phyloP scores from a whole-genome alignment of 768 basidiomycete species.

The Boletus subparvulus region DNA sequence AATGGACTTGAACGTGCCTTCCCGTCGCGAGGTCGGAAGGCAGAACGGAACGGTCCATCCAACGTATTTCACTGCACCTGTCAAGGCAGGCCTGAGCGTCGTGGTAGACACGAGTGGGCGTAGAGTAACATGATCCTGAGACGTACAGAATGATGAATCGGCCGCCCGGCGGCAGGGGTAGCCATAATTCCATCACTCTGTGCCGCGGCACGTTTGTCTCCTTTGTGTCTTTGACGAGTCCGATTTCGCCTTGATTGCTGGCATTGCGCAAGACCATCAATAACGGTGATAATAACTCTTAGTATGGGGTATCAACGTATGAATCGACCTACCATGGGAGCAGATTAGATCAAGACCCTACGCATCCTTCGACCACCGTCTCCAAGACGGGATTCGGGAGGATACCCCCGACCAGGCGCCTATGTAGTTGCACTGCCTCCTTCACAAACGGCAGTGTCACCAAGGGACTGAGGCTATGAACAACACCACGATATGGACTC shows the following conservation, averaged over 20 bases:
- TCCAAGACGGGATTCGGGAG: no score
- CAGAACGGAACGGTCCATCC: slow-evolving; percentile 9
- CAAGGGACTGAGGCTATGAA: no score
- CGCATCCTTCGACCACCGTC: no score
- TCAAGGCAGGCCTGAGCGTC: no score
- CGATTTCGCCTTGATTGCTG: not conserved
- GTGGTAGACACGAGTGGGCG: not conserved
- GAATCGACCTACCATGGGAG: no score
- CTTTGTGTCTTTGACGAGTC: not conserved
- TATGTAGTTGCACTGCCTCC: no score
- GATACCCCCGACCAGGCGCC: no score
- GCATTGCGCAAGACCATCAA: not conserved
- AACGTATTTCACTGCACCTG: slow-evolving; percentile 12
- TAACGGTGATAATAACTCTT: no score
- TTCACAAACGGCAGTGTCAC: no score
- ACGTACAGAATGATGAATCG: not conserved
- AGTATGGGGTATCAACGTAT: no score
- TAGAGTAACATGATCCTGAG: not conserved
- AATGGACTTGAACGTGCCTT: slow-evolving; percentile 20
- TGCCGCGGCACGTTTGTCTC: not conserved
- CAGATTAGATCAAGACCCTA: no score
- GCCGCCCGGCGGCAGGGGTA: not conserved
- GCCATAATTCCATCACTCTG: not conserved
- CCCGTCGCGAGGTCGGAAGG: slow-evolving; percentile 27
- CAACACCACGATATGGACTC: slow-evolving; percentile 1